These are phyloP conservation scores for Ceratocystis lukuohia DNA, from an alignment of 2,329 filamentous ascomycete genomes.

Conservation along the genomic window DNA sequence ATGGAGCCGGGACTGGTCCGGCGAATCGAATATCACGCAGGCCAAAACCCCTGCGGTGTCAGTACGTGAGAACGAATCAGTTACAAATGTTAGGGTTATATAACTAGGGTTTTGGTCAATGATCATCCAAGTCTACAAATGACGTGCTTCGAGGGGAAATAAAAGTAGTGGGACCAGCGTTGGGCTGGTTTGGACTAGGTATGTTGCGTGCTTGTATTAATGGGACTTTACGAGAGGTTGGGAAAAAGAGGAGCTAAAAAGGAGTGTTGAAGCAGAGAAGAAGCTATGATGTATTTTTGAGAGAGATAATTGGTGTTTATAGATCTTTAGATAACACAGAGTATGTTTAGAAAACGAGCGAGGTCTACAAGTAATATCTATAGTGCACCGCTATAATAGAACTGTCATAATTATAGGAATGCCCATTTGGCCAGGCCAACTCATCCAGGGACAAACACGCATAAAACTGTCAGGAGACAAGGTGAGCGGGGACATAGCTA, in stretches of 20 bases:
- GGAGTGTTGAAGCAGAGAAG: background rate
- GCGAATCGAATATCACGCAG: background rate
- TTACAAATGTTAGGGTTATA: too few species aligned
- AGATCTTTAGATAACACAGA: background rate
- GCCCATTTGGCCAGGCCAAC: background rate
- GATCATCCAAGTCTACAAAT: background rate
- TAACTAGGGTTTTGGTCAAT: background rate
- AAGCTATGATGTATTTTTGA: background rate
- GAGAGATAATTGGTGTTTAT: too few species aligned
- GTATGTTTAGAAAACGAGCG: background rate
- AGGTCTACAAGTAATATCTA: background rate
- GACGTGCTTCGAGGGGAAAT: background rate
- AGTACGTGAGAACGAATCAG: too few species aligned
- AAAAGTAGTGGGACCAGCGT: background rate
- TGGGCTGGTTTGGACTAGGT: background rate
- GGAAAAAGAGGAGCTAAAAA: background rate
- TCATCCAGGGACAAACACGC: background rate
- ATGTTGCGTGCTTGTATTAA: background rate
- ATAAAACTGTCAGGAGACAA: background rate
- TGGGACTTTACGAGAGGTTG: background rate
- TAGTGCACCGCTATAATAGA: background rate
- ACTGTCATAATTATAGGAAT: background rate
- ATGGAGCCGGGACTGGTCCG: slow-evolving; percentile 1
- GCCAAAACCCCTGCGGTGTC: background rate
- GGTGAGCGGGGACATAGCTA: background rate